phyloP scores from a whole-genome alignment of 345 rosid species.

The Eucalyptus globulus region DNA sequence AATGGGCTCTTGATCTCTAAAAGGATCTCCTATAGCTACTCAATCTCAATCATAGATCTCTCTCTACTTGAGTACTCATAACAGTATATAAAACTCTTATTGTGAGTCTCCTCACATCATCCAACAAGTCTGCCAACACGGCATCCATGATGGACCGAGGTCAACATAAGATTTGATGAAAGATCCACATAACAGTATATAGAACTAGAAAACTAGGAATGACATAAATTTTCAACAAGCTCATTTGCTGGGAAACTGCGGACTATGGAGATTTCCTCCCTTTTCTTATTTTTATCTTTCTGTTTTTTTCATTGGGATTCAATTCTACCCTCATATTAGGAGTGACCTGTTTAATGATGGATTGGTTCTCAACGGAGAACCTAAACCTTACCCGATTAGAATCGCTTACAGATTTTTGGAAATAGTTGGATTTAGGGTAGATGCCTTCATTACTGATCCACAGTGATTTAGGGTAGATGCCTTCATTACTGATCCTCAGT shows the following conservation, averaged over 20 bases:
- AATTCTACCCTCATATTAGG: neutral
- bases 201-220: too few relatives aligned
- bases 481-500: accelerated
- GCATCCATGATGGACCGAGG: neutral
- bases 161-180: neutral
- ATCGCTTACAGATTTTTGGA: neutral
- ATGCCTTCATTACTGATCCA: accelerated
- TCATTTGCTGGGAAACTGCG: neutral
- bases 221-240: too few relatives aligned
- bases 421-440: neutral
- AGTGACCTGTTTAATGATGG: neutral
- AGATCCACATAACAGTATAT: too few relatives aligned
- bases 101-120: neutral
- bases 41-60: neutral
- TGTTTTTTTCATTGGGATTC: neutral
- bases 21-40: neutral
- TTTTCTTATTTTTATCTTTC: neutral
- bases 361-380: neutral
- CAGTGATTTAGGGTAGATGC: neutral
- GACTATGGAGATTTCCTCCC: neutral
- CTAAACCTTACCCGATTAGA: neutral
- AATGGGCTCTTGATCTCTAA: neutral
- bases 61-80: neutral
- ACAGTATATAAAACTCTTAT: neutral
- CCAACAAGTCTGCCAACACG: neutral